phyloP scores from a whole-genome alignment of 129 eudicot species.

The Calendula officinalis region DNA sequence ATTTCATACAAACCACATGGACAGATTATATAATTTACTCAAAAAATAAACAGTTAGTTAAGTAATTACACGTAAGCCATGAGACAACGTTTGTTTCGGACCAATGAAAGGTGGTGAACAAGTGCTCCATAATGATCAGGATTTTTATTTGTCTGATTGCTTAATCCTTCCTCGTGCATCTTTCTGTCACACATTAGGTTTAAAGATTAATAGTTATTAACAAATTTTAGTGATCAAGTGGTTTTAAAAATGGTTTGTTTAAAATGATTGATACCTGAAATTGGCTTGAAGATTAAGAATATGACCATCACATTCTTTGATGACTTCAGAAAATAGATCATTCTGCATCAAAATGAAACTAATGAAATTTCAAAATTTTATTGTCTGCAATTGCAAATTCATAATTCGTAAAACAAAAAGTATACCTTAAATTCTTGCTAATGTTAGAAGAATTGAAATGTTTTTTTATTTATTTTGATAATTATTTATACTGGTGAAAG shows the following conservation, averaged over 20 bases:
- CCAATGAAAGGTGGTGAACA: slow-evolving; percentile 81
- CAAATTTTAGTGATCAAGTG: not conserved
- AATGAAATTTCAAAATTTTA: not conserved
- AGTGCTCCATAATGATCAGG: slow-evolving; percentile 91
- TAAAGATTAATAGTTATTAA: not conserved
- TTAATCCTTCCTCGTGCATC: slow-evolving; percentile 60
- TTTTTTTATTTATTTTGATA: too few relatives aligned
- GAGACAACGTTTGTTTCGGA: slow-evolving; percentile 96
- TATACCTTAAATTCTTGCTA: not conserved
- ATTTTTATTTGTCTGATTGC: slow-evolving; percentile 53
- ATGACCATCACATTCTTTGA: slow-evolving; percentile 71
- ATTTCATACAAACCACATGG: too few relatives aligned
- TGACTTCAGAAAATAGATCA: slow-evolving; percentile 73
- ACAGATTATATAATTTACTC: too few relatives aligned
- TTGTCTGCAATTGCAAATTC: not conserved
- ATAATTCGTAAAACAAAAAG: not conserved
- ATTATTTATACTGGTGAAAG: not conserved
- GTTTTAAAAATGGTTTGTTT: not conserved
- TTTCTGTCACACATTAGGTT: slow-evolving; percentile 36
- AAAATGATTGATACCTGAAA: slow-evolving; percentile 51
- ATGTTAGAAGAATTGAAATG: not conserved
- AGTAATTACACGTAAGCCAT: slow-evolving; percentile 85
- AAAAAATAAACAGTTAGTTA: not conserved
- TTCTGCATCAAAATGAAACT: slow-evolving; percentile 40
- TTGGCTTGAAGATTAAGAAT: slow-evolving; percentile 58